Base-by-base conservation (phyloP, 257 asterid genomes). In the Fraxinus cuspidata region DNA sequence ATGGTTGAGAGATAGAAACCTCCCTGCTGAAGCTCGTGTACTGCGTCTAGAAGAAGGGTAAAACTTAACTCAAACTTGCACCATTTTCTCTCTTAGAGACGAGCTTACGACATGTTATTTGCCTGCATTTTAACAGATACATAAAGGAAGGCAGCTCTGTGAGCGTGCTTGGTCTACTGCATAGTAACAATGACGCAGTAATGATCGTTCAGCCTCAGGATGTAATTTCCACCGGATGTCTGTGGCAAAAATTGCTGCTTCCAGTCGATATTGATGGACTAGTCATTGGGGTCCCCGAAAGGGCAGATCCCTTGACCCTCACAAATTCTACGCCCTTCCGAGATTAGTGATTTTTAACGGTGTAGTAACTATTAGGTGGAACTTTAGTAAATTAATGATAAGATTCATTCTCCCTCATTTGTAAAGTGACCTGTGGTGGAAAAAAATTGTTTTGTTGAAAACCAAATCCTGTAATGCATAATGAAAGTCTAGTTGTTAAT, bases 21-120 rank as follows among this genome's bases (percentile, higher is more conserved):
- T 85, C 51, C 81, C 89, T n/a, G 68, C 74, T 49, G 87, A 86
- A 67, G 80, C 87, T 65, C 87, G 84, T 47, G 65, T 76, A 29
- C 72, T 86, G 27, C 78, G 83, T 28, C 80, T 81, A 64, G 84
- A 79, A 77, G 87, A 86, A 86, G 89, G 89, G 89, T 86, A 77
- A 78, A 63, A 11, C 34, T 27, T 15, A 64, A 34, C 37, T 25
- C 18, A 63, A 27, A 63, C 8, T 63, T 27, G 7, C 69, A 23
- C 34, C 31, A 63, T 63, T 63, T 10, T 11, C 60, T 13, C 42
- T 12, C 31, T 7, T 1, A 7, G 51, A 18, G 51, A 18, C 10
- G 11, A 35, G 8, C 16, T 69, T 53, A 2, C 15, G 23, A 60
- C 42, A 60, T 64, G 7, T 47, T 2, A 34, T 71, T 37, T 47